phyloP scores from a whole-genome alignment of 1,139 yeast species.

The Maudiozyma humilis region DNA sequence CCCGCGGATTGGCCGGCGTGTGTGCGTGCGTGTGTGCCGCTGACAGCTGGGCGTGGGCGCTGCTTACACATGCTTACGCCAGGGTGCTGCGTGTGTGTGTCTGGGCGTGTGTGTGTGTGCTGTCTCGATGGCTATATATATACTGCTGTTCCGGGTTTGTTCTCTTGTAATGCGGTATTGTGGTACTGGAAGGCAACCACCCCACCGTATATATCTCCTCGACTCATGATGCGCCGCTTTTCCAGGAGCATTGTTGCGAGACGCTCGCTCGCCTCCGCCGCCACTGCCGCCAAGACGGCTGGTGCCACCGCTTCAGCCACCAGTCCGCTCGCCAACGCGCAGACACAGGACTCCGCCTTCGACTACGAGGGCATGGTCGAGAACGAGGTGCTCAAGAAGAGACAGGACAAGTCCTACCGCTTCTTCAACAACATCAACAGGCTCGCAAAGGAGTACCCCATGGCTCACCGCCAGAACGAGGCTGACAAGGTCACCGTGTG shows the following conservation, averaged over 20 bases:
- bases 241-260: neutral
- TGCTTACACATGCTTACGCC: too few species aligned
- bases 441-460: slow-evolving; percentile 85
- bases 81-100: too few species aligned
- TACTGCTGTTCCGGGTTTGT: too few species aligned
- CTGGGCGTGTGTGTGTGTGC: too few species aligned
- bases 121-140: too few species aligned
- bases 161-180: too few species aligned
- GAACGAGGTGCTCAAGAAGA: slow-evolving; percentile 59
- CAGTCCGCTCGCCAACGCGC: slow-evolving; percentile 25
- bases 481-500: slow-evolving; percentile 89
- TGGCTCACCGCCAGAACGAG: slow-evolving; percentile 72
- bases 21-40: too few species aligned
- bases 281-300: slow-evolving; percentile 25
- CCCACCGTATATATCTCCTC: too few species aligned
- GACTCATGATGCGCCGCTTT: too few species aligned
- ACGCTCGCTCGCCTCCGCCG: neutral
- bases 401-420: slow-evolving; percentile 85
- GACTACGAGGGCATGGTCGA: slow-evolving; percentile 61
- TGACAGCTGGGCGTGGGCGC: too few species aligned
- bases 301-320: slow-evolving; percentile 35
- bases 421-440: slow-evolving; percentile 95
- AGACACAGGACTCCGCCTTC: slow-evolving; percentile 42
- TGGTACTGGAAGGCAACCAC: too few species aligned
- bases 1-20: too few species aligned